A percentile compares a stretch with the other conserved stretches of the same genome.
These are phyloP conservation scores for Eucalyptus cladocalyx DNA, from an alignment of 345 rosid genomes.

Conservation along the genomic window DNA sequence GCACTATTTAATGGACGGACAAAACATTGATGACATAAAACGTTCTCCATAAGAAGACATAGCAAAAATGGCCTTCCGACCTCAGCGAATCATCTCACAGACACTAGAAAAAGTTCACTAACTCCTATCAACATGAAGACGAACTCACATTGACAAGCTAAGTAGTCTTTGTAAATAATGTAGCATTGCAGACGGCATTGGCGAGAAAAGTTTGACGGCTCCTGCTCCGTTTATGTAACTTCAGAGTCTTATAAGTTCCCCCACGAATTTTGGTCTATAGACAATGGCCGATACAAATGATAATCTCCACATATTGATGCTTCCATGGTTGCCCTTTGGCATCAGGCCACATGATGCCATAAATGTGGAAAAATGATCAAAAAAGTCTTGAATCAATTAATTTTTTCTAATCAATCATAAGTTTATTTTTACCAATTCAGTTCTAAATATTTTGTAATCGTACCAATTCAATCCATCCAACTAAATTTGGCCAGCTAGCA, in stretches of 20 bases:
- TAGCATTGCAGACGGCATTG: neutral
- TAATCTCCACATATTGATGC: neutral
- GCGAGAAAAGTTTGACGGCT: neutral
- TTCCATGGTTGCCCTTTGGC: conserved; percentile 8
- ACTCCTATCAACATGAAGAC: neutral
- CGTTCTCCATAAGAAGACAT: neutral
- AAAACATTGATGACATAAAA: neutral
- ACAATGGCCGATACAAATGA: neutral
- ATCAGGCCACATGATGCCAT: conserved; percentile 1
- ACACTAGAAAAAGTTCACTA: neutral
- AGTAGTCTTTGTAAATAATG: neutral
- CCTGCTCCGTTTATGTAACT: neutral
- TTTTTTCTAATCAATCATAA: no score
- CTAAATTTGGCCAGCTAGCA: no score
- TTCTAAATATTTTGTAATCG: accelerated
- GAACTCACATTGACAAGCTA: neutral
- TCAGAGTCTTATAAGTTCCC: neutral
- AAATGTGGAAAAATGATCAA: neutral
- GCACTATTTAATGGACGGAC: neutral
- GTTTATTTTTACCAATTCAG: no score
- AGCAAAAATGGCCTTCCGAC: neutral
- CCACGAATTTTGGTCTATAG: neutral
- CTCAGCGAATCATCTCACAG: neutral
- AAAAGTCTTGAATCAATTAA: no score
- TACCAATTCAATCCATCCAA: accelerated